A percentile compares a stretch with the other conserved stretches of the same genome.
Conservation (phyloP, 805 yeast genomes). For the Sugiyamaella qingdaonensis region DNA sequence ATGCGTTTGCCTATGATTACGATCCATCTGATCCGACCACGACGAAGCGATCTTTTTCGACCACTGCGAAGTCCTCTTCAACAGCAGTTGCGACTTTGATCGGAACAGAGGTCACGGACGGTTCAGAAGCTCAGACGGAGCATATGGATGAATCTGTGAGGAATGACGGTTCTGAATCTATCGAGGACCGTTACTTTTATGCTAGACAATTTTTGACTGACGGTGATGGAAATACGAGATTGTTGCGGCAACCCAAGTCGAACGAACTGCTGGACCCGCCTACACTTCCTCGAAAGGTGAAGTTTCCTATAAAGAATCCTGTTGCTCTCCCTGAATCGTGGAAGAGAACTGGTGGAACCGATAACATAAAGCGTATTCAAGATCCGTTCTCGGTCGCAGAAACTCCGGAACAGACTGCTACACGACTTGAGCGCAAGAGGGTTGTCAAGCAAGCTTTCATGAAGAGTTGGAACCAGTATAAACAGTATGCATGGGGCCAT, state of each 20-base stretch:
- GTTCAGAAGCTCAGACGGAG: too few relatives aligned
- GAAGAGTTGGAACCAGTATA: conserved; percentile 44
- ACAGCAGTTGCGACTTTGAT: too few relatives aligned
- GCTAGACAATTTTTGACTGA: conserved; percentile 14
- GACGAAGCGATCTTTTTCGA: too few relatives aligned
- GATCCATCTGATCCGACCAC: too few relatives aligned
- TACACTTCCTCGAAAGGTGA: conserved; percentile 15
- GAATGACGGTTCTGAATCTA: neutral
- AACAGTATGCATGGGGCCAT: conserved; percentile 41
- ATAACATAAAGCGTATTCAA: neutral
- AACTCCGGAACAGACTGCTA: conserved; percentile 17
- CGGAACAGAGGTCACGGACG: too few relatives aligned
- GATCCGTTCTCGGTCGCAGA: conserved; percentile 14
- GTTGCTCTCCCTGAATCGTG: conserved; percentile 10
- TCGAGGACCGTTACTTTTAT: neutral
- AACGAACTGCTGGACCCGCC: conserved; percentile 5
- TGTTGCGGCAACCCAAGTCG: neutral
- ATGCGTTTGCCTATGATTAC: too few relatives aligned
- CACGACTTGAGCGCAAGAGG: conserved; percentile 27
- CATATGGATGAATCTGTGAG: too few relatives aligned
- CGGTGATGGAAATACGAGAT: conserved; percentile 17
- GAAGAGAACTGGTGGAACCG: neutral
- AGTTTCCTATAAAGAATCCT: conserved; percentile 16
- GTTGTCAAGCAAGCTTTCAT: conserved; percentile 37
- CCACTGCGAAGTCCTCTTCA: too few relatives aligned